A percentile compares a stretch with the other conserved stretches of the same genome.
Evolutionary conservation across 2,329 filamentous ascomycete species (phyloP).

Genomic region (Lachnellula suecica): DNA sequence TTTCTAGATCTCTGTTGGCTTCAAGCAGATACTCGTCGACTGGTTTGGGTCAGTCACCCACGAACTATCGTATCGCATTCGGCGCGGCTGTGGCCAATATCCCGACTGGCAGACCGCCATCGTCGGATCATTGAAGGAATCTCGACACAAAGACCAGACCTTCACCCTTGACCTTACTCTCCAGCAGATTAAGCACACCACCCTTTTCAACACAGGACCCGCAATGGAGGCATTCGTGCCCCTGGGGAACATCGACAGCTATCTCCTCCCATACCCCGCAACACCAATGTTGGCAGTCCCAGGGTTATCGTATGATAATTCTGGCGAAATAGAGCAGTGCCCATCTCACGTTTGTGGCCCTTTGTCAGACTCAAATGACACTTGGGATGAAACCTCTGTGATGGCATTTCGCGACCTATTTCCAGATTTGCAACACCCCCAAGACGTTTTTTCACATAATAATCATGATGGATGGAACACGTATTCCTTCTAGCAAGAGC

Average conservation of each 20-base stretch:
- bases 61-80: background rate
- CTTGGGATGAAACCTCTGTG: background rate
- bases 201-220: background rate
- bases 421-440: slow-evolving; percentile 1
- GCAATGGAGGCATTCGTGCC: background rate
- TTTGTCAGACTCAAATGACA: background rate
- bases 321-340: background rate
- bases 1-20: background rate
- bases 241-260: background rate
- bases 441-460: no score
- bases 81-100: background rate
- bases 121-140: background rate
- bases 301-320: background rate
- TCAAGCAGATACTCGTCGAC: background rate
- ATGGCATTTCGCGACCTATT: background rate
- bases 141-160: background rate
- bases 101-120: background rate
- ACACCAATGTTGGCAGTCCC: background rate
- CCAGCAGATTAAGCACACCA: background rate
- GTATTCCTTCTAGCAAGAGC: no score
- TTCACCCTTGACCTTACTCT: background rate
- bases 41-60: background rate
- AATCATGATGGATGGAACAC: no score
- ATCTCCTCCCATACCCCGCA: background rate
- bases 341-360: background rate